Conservation (phyloP, 306 rosid species). For the Albizia julibrissin region DNA sequence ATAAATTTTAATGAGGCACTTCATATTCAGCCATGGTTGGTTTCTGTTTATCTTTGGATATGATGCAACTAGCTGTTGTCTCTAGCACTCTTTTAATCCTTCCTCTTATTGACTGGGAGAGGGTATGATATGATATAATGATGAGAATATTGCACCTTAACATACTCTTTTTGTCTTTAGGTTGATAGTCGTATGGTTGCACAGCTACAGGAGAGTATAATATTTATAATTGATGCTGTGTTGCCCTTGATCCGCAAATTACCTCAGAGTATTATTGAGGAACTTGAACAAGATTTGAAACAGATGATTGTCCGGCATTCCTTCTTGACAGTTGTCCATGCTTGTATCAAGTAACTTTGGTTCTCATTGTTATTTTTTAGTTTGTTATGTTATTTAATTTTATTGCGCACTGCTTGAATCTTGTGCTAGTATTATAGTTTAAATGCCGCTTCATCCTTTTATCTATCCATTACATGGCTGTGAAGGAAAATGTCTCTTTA, state of each 20-base stretch:
- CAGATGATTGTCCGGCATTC: slow-evolving; percentile 92
- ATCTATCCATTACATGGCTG: neutral
- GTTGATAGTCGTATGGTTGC: slow-evolving; percentile 80
- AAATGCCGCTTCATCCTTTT: neutral
- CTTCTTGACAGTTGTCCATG: slow-evolving; percentile 97
- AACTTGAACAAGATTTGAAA: slow-evolving; percentile 90
- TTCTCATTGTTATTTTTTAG: slow-evolving; percentile 28
- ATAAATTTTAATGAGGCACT: neutral
- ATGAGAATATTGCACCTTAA: slow-evolving; percentile 27
- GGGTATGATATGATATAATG: slow-evolving; percentile 21
- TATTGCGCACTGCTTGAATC: slow-evolving; percentile 5
- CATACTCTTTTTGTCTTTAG: slow-evolving; percentile 50
- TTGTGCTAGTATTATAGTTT: neutral
- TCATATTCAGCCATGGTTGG: neutral
- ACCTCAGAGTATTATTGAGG: slow-evolving; percentile 79
- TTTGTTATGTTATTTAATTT: slow-evolving; percentile 22
- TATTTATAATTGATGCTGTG: slow-evolving; percentile 90
- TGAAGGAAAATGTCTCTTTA: neutral
- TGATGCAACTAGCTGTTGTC: neutral
- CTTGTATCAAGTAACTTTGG: slow-evolving; percentile 82
- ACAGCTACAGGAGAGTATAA: slow-evolving; percentile 82
- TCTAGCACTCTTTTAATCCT: slow-evolving; percentile 15
- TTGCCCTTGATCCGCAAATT: slow-evolving; percentile 82
- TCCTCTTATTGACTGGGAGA: neutral
- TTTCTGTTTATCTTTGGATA: slow-evolving; percentile 11